These are phyloP conservation scores for Chloris gayana DNA, from an alignment of 176 grass and related monocot genomes.

Conservation along the genomic window DNA sequence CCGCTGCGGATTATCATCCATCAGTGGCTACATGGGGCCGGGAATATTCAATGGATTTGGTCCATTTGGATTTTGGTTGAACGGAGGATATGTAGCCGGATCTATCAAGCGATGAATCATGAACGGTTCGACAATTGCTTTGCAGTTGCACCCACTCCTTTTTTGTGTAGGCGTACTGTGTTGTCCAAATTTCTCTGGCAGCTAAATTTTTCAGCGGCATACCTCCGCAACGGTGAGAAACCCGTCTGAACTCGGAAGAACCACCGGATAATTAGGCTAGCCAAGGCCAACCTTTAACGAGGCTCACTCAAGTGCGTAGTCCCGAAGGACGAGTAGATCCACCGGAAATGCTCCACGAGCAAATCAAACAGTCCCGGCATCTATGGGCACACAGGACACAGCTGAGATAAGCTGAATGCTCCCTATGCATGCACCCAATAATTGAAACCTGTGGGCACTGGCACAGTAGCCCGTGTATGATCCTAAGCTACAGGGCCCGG, in stretches of 20 bases:
- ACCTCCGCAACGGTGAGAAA: not conserved
- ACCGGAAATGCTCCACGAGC: not conserved
- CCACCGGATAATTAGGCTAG: not conserved
- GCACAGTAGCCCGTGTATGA: not conserved
- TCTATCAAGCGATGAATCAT: constrained; percentile 8
- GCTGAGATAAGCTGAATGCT: not conserved
- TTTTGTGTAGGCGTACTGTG: not conserved
- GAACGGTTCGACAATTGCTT: not conserved
- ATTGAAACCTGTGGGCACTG: too few relatives aligned
- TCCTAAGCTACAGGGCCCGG: too few relatives aligned
- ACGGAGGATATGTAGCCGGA: not conserved
- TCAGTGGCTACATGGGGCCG: not conserved
- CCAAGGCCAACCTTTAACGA: too few relatives aligned
- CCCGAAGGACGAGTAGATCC: not conserved
- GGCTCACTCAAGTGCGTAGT: not conserved
- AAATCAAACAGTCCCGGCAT: not conserved
- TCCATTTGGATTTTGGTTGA: constrained; percentile 10
- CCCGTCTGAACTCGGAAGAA: not conserved
- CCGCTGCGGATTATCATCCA: not conserved
- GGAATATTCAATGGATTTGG: constrained; percentile 13
- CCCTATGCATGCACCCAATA: too few relatives aligned
- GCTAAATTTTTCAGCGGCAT: not conserved
- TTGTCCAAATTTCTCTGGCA: not conserved
- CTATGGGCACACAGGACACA: not conserved
- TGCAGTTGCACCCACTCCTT: not conserved